Evolutionary conservation across 108 stramenopile species (phyloP), one percentile per base, ranked within the genome.

Genomic region (Tribonema minus): DNA sequence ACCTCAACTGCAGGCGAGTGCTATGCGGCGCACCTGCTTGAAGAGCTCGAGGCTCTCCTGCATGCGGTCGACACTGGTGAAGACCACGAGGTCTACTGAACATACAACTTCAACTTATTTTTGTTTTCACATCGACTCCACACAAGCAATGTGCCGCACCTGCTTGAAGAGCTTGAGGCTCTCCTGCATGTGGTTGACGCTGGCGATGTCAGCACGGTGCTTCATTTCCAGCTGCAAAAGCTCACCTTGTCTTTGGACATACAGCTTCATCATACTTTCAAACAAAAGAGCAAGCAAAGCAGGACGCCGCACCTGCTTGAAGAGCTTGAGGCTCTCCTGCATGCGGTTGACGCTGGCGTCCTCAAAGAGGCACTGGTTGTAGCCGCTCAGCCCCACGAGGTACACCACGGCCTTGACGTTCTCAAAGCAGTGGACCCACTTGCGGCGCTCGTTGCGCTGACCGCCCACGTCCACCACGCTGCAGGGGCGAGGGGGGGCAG

Each of bases 401-500:
- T 71, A 86, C 9, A 86, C 82, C 15, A 86, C 70, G 25, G 63
- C 84, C 59, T 84, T 46, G 12, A 84, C 86, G 36, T 76, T 83
- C 31, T 87, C 85, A 54, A 87, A 87, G 46, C 86, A 86, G 76
- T 88, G 87, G 36, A 88, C 86, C 87, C 87, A 88, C 67, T 88
- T 88, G 36, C 82, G 37, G 32, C 87, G 54, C 81, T 88, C 87
- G 36, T 79, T 86, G 32, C 87, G 84, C 72, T 88, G 87, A 6
- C 87, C 87, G 27, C 87, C 87, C 33, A 88, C 87, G 37, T 88
- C 87, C 31, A 84, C 78, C 40, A 88, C 74, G 28, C 70, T 61
- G 72, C 80, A 81, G n/a, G n/a, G n/a, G n/a, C n/a, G n/a, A n/a
- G 69, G 41, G 46, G 34, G 58, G 3, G 30, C 65, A n/a, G n/a